Evolutionary conservation across 176 grass and related monocot genomes (phyloP).

Genomic region (Neostapfia colusana): DNA sequence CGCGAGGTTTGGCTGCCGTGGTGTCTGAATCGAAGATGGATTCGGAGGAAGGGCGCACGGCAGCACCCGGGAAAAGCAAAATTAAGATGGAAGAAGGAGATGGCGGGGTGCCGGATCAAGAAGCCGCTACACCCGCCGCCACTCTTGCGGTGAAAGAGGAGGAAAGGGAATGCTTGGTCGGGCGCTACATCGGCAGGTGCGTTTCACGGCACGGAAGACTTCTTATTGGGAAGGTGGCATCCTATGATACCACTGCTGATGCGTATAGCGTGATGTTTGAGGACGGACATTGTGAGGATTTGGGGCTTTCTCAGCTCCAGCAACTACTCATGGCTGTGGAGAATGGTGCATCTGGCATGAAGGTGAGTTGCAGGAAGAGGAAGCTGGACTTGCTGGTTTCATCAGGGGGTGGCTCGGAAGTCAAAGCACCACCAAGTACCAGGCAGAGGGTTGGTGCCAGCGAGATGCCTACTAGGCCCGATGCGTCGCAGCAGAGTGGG

Average conservation of each 20-base stretch:
- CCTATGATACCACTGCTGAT: constrained; percentile 25
- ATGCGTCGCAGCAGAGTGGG: constrained; percentile 33
- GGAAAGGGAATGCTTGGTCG: constrained; percentile 44
- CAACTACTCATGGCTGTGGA: constrained; percentile 32
- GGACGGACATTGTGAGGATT: constrained; percentile 48
- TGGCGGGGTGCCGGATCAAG: constrained; percentile 13
- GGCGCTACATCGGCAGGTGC: constrained; percentile 58
- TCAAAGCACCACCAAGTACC: constrained; percentile 33
- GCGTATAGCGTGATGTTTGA: constrained; percentile 51
- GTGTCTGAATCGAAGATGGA: background rate
- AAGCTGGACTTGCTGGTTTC: constrained; percentile 76
- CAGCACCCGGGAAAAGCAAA: constrained; percentile 1
- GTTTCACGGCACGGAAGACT: constrained; percentile 19
- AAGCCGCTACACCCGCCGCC: background rate
- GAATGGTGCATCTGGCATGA: constrained; percentile 58
- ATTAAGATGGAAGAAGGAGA: constrained; percentile 11
- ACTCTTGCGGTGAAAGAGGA: background rate
- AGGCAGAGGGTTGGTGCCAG: constrained; percentile 51
- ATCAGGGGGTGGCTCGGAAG: constrained; percentile 26
- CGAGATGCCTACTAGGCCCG: constrained; percentile 35
- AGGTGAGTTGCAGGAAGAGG: constrained; percentile 85
- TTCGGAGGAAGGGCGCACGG: background rate
- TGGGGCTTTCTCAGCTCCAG: constrained; percentile 42
- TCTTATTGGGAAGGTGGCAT: constrained; percentile 61
- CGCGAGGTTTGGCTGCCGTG: background rate